Percentiles rank a stretch among this genome's conserved stretches.
These are phyloP conservation scores for Pugionium cornutum DNA, from an alignment of 345 rosid genomes.

Conservation along the genomic window DNA sequence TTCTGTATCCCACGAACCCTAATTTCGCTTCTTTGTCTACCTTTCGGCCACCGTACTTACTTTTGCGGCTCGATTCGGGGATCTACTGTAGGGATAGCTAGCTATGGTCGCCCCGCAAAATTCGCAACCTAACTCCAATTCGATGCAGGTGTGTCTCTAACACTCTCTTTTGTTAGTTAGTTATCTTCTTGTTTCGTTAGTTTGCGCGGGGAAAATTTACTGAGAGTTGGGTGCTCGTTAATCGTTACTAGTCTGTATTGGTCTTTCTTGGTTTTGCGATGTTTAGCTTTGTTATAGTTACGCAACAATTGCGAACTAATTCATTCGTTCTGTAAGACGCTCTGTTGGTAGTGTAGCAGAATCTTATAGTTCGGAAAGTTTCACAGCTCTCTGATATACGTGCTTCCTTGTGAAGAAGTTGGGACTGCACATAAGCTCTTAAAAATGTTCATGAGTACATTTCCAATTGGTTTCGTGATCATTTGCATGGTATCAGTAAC, in stretches of 20 bases:
- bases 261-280: constrained; percentile 12
- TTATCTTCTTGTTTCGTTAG: constrained; percentile 9
- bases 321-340: background rate
- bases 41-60: constrained; percentile 25
- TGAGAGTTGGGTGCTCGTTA: constrained; percentile 17
- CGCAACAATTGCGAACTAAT: background rate
- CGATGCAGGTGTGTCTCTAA: constrained; percentile 71
- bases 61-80: constrained; percentile 21
- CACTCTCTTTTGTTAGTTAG: constrained; percentile 2
- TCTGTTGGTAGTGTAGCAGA: background rate
- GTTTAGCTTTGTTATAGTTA: background rate
- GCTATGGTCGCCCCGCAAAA: constrained; percentile 70
- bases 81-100: constrained; percentile 33
- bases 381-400: no score
- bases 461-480: background rate
- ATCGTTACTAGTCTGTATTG: background rate
- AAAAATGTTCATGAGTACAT: background rate
- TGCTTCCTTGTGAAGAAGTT: background rate
- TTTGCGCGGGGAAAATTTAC: constrained; percentile 31
- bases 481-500: background rate
- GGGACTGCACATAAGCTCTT: background rate
- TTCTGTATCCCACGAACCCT: constrained; percentile 46
- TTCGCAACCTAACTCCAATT: constrained; percentile 44
- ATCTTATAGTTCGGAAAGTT: background rate
- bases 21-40: constrained; percentile 36